Evolutionary conservation across 257 asterid genomes (phyloP).

Genomic region (Echites panduratus): DNA sequence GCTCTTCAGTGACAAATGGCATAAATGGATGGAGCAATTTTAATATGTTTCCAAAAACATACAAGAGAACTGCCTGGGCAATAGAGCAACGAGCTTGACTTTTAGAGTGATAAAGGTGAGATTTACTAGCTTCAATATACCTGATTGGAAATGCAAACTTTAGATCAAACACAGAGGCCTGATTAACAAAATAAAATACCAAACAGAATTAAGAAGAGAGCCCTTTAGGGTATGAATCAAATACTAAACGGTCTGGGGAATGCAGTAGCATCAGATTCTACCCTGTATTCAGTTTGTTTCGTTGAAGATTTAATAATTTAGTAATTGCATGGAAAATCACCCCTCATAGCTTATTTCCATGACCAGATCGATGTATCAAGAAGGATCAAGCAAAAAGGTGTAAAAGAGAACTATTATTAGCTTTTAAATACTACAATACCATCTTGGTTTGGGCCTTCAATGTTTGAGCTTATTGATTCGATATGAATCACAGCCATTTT

Average conservation of each 20-base stretch:
- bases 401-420: too few species aligned
- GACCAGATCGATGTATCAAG: not conserved
- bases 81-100: constrained; percentile 49
- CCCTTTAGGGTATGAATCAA: not conserved
- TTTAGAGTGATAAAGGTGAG: constrained; percentile 69
- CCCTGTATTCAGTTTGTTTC: not conserved
- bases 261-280: not conserved
- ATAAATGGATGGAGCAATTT: constrained; percentile 92
- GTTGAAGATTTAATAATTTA: not conserved
- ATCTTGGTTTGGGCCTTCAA: too few species aligned
- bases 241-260: not conserved
- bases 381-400: too few species aligned
- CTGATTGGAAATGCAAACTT: constrained; percentile 34
- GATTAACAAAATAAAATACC: constrained; percentile 3
- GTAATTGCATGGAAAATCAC: too few species aligned
- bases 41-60: constrained; percentile 67
- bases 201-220: not conserved
- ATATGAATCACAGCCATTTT: too few species aligned
- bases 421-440: too few species aligned
- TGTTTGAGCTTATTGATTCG: too few species aligned
- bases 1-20: constrained; percentile 98
- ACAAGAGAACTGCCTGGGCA: constrained; percentile 76
- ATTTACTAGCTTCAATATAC: constrained; percentile 98
- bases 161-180: constrained; percentile 9
- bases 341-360: not conserved